Conservation (phyloP, 2,329 filamentous ascomycete species). For the Pyricularia grisea region DNA sequence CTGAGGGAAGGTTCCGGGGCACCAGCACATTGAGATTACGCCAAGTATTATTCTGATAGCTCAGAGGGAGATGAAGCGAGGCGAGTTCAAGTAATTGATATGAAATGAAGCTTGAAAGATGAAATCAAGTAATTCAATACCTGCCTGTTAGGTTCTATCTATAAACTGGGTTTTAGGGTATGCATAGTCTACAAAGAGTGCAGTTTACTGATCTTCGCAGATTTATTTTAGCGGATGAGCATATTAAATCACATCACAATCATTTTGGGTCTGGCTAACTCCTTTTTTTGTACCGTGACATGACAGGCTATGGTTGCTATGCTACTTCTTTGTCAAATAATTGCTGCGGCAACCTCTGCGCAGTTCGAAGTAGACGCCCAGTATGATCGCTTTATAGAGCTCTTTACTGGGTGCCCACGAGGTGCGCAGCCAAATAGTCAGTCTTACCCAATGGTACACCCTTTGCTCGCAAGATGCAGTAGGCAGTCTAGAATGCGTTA, state of each 20-base stretch:
- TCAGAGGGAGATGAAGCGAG: too few relatives aligned
- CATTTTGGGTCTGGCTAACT: background rate
- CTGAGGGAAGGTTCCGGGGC: too few relatives aligned
- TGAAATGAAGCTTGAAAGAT: too few relatives aligned
- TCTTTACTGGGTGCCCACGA: background rate
- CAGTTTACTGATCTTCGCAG: background rate
- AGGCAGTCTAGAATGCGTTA: conserved; percentile 29
- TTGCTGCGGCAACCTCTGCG: background rate
- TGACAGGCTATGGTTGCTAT: background rate
- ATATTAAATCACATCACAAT: background rate
- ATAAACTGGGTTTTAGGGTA: background rate
- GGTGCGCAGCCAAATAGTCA: conserved; percentile 34
- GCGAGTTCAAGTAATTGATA: too few relatives aligned
- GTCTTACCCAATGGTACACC: conserved; percentile 49
- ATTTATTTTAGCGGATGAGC: background rate
- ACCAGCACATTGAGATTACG: too few relatives aligned
- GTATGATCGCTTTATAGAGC: background rate
- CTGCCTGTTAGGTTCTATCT: too few relatives aligned
- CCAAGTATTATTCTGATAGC: too few relatives aligned
- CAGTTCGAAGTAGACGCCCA: background rate
- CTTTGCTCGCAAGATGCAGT: conserved; percentile 44
- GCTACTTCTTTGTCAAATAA: background rate
- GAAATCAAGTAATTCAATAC: too few relatives aligned
- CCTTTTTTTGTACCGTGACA: background rate
- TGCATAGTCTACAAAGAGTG: background rate